Evolutionary conservation across 2,329 filamentous ascomycete genomes (phyloP).

Genomic region (Aspergillus brunneoviolaceus): DNA sequence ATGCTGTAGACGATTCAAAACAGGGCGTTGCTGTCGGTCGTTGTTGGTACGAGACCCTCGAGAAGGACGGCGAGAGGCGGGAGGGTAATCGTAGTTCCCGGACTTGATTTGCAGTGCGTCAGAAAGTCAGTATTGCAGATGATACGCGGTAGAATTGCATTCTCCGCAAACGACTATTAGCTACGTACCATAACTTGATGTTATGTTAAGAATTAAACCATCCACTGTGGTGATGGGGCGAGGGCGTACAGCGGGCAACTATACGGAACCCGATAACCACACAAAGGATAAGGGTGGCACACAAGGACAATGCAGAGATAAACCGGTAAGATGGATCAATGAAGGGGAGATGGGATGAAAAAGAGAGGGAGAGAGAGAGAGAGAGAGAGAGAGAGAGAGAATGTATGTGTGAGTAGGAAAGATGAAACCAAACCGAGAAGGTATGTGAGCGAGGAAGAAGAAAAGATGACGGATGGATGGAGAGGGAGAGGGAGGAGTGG

Average conservation of each 20-base stretch:
- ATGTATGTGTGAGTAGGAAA: background rate
- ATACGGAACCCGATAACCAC: background rate
- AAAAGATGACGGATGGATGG: background rate
- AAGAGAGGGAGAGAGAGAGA: too few species aligned
- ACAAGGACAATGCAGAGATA: background rate
- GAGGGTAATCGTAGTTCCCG: slow-evolving; percentile 45
- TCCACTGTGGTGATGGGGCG: background rate
- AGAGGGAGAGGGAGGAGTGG: too few species aligned
- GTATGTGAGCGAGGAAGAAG: background rate
- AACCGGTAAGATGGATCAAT: background rate
- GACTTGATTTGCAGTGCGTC: slow-evolving; percentile 31
- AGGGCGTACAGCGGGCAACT: background rate
- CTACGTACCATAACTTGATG: background rate
- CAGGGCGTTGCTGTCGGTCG: slow-evolving; percentile 25
- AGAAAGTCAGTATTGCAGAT: slow-evolving; percentile 21
- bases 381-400: too few species aligned
- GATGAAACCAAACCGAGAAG: background rate
- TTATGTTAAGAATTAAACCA: background rate
- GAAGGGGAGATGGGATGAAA: background rate
- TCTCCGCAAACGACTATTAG: background rate
- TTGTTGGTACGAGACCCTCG: slow-evolving; percentile 23
- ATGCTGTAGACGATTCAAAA: slow-evolving; percentile 33
- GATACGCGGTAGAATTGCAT: background rate
- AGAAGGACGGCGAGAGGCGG: slow-evolving; percentile 35
- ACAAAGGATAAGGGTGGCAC: background rate